These are phyloP conservation scores for Peronospora belbahrii DNA, from an alignment of 352 stramenopile genomes.

Conservation along the genomic window DNA sequence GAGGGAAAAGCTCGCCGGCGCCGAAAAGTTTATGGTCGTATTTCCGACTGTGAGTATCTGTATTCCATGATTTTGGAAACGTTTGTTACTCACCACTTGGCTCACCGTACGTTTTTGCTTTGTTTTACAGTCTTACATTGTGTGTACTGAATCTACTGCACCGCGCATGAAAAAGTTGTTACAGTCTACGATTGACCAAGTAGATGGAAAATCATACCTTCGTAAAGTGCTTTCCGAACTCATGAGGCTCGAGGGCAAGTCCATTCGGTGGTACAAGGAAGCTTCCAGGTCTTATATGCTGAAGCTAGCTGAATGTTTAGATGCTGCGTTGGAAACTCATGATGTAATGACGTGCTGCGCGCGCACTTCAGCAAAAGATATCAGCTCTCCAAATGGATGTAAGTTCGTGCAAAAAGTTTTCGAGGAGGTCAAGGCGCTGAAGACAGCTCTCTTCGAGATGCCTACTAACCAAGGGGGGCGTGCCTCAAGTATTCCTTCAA, in stretches of 20 bases:
- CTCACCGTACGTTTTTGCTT: neutral
- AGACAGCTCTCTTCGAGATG: slow-evolving; percentile 57
- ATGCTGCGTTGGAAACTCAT: slow-evolving; percentile 33
- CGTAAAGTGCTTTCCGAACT: slow-evolving; percentile 51
- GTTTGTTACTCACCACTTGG: neutral
- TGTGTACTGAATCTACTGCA: slow-evolving; percentile 30
- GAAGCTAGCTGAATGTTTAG: slow-evolving; percentile 47
- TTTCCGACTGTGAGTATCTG: slow-evolving; percentile 51
- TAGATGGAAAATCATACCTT: slow-evolving; percentile 33
- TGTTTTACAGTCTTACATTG: slow-evolving; percentile 45
- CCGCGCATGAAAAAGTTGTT: slow-evolving; percentile 39
- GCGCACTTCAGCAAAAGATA: slow-evolving; percentile 5
- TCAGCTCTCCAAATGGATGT: slow-evolving; percentile 19
- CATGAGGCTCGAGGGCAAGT: slow-evolving; percentile 56
- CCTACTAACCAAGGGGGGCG: slow-evolving; percentile 64
- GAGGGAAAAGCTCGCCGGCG: slow-evolving; percentile 39
- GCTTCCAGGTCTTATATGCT: slow-evolving; percentile 61
- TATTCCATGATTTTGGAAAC: neutral
- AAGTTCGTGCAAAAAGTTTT: slow-evolving; percentile 39
- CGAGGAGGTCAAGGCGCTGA: slow-evolving; percentile 44
- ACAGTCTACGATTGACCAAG: slow-evolving; percentile 39
- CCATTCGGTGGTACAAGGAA: slow-evolving; percentile 67
- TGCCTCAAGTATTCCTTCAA: slow-evolving; percentile 58
- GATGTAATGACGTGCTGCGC: slow-evolving; percentile 44
- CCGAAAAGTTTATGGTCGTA: slow-evolving; percentile 50